Evolutionary conservation across 768 basidiomycete genomes (phyloP).

Genomic region (Boletellus ananas): DNA sequence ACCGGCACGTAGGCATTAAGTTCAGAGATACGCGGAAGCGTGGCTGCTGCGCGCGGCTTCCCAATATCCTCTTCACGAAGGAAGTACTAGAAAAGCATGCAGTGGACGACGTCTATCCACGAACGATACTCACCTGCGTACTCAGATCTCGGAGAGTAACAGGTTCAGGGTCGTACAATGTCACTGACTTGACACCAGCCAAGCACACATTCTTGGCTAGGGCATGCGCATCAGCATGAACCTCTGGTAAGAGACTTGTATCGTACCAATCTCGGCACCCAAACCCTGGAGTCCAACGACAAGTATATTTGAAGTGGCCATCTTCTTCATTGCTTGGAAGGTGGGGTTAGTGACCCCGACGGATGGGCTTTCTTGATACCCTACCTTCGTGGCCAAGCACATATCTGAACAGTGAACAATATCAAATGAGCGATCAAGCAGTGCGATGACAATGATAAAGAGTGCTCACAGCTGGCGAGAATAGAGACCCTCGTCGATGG

Average conservation of each 20-base stretch:
- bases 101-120: not conserved
- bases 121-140: slow-evolving; percentile 62
- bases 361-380: not conserved
- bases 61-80: slow-evolving; percentile 85
- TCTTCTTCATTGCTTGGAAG: slow-evolving; percentile 92
- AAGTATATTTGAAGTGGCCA: slow-evolving; percentile 94
- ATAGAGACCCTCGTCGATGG: slow-evolving; percentile 92
- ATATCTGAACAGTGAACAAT: slow-evolving; percentile 51
- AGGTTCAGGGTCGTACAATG: slow-evolving; percentile 89
- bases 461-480: slow-evolving; percentile 82
- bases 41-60: slow-evolving; percentile 80
- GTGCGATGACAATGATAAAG: slow-evolving; percentile 12
- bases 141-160: slow-evolving; percentile 88
- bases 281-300: slow-evolving; percentile 90
- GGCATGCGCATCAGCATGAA: slow-evolving; percentile 14
- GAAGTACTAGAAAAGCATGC: slow-evolving; percentile 69
- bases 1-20: slow-evolving; percentile 96
- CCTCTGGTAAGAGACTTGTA: not conserved
- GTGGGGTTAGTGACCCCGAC: slow-evolving; percentile 16
- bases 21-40: slow-evolving; percentile 85
- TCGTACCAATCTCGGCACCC: slow-evolving; percentile 89
- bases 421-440: slow-evolving; percentile 16
- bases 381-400: slow-evolving; percentile 95
- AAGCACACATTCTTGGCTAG: slow-evolving; percentile 88
- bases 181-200: slow-evolving; percentile 97